Percentiles rank a stretch among this genome's conserved stretches.
These are phyloP conservation scores for Gossypium armourianum DNA, from an alignment of 441 rosid species.

Conservation along the genomic window DNA sequence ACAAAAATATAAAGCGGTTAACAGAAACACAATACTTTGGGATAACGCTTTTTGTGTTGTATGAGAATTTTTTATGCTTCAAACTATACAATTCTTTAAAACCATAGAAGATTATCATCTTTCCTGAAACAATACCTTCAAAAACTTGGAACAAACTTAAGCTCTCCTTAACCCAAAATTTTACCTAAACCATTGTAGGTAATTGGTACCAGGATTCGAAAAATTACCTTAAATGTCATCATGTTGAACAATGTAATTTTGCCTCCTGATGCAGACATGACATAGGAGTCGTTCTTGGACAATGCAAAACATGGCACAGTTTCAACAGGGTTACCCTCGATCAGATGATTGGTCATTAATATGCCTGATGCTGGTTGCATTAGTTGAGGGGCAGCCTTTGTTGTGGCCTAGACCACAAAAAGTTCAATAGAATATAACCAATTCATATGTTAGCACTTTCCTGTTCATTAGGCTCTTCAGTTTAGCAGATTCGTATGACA, in stretches of 20 bases:
- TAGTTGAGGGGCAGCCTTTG: constrained; percentile 32
- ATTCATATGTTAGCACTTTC: constrained; percentile 7
- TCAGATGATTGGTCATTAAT: constrained; percentile 40
- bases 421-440: background rate
- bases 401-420: constrained; percentile 35
- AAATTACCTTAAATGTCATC: constrained; percentile 42
- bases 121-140: background rate
- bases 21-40: background rate
- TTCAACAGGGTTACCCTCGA: constrained; percentile 26
- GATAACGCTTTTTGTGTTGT: background rate
- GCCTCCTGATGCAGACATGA: constrained; percentile 57
- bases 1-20: constrained; percentile 9
- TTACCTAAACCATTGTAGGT: background rate
- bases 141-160: background rate
- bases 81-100: background rate
- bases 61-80: background rate
- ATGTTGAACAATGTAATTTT: constrained; percentile 47
- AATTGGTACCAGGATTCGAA: background rate
- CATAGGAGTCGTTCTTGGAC: constrained; percentile 54
- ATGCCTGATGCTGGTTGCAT: constrained; percentile 36
- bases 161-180: background rate
- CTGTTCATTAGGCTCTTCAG: background rate
- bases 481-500: background rate
- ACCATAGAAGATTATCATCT: background rate
- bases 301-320: constrained; percentile 46